Evolutionary conservation across 176 grass and related monocot species (phyloP), one percentile per base, ranked within the genome.

Genomic region (Carex cristatella): DNA sequence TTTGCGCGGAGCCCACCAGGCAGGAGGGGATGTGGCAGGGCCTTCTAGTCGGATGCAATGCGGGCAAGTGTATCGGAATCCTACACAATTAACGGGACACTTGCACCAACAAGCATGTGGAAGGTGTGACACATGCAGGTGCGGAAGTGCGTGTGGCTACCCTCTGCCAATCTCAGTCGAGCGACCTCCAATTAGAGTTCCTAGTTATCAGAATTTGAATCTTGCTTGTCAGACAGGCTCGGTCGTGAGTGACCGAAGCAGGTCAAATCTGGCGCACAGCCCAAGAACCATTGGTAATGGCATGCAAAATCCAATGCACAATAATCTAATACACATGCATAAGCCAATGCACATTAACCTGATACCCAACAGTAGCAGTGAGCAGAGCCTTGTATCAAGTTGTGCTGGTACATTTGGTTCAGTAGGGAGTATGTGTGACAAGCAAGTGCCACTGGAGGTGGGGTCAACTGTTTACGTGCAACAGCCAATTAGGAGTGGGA

Each of bases 181-280:
- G 14, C 11, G 23, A 32, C 46, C 63, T 16, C 42, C 49, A 10
- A 67, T 5, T 48, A 83, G 81, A 67, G 49, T 46, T 53, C 7
- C 42, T 10, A 65, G 61, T 83, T 83, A 53, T 55, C 81, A 83
- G n/a, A 69, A 83, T 83, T 23, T 83, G 23, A 67, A 31, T 53
- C 23, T 67, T 64, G 13, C 37, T 54, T 67, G 37, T 53, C 46
- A 67, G 10, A 27, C 14, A 67, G 18, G 61, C 49, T 54, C 40
- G 11, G 4, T 33, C 12, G 53, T 33, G 53, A 16, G 74, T 57
- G 74, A 79, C 14, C 13, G 51, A 15, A 7, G 6, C 28, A 35
- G 74, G 13, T 57, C 28, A 79, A 79, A 57, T 57, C 27, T 35
- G 53, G 53, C 10, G 23, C 71, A 53, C 16, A 79, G 53, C 74